A percentile compares a stretch with the other conserved stretches of the same genome.
These are phyloP conservation scores for Solanum ossicruentum DNA, from an alignment of 257 asterid species.

Conservation along the genomic window DNA sequence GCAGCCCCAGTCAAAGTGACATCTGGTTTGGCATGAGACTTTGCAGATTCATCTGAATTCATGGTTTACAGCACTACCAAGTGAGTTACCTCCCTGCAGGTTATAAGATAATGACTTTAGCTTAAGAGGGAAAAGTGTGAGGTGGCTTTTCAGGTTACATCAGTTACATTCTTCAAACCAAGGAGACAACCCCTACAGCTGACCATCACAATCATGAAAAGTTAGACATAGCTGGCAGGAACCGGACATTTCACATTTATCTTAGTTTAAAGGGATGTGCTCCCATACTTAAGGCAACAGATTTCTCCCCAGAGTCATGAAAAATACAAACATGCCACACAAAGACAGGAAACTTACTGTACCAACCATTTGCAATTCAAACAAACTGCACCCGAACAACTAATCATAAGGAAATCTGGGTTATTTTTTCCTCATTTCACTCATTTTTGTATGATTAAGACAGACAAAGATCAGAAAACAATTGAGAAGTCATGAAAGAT, in stretches of 20 bases:
- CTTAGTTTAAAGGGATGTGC: neutral
- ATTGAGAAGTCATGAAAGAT: neutral
- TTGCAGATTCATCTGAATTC: constrained; percentile 3
- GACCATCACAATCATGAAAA: neutral
- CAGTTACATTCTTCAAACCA: neutral
- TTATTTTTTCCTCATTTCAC: neutral
- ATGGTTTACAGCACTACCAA: neutral
- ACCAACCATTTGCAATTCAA: neutral
- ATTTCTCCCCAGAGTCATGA: neutral
- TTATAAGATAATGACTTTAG: neutral
- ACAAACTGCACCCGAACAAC: neutral
- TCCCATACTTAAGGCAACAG: neutral
- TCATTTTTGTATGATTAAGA: neutral
- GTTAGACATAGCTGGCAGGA: neutral
- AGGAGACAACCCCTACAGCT: neutral
- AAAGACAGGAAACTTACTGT: neutral
- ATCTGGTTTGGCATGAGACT: constrained; percentile 9
- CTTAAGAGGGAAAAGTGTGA: neutral
- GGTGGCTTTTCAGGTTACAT: neutral
- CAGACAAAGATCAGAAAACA: neutral
- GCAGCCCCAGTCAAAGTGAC: constrained; percentile 22
- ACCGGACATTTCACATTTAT: neutral
- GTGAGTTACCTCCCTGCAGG: neutral
- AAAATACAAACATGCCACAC: neutral
- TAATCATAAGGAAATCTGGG: neutral